Evolutionary conservation across 495 filamentous ascomycete species (phyloP).

Genomic region (Alectoria sarmentosa): DNA sequence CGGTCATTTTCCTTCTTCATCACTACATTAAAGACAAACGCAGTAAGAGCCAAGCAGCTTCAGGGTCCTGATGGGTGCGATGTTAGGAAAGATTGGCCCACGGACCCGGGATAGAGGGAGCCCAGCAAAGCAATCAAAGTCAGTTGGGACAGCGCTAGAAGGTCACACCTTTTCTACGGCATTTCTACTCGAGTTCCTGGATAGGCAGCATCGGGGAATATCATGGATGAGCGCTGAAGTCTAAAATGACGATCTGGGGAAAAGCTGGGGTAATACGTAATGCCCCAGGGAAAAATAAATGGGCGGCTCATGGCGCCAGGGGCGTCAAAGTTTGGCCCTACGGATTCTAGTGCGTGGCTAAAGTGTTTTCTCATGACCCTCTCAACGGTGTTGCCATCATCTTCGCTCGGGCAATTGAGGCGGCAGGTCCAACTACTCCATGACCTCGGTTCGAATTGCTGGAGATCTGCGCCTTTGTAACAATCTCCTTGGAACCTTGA

Average conservation of each 20-base stretch:
- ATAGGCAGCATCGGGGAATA: neutral
- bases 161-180: neutral
- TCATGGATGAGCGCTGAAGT: neutral
- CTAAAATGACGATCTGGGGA: neutral
- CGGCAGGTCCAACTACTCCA: no score
- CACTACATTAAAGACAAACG: no score
- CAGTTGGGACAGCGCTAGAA: neutral
- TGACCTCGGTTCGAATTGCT: no score
- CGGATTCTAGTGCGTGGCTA: neutral
- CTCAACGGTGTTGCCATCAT: neutral
- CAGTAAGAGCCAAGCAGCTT: neutral
- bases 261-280: constrained; percentile 1
- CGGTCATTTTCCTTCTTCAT: no score
- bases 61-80: neutral
- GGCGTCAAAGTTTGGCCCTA: neutral
- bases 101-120: neutral
- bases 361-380: neutral
- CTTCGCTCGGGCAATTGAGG: no score
- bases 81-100: neutral
- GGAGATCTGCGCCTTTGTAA: no score
- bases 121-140: neutral
- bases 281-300: no score
- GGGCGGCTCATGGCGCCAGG: constrained; percentile 1
- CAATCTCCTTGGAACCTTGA: neutral
- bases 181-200: neutral